Base-by-base conservation (phyloP, 2,329 filamentous ascomycete species). In the Metarhizium anisopliae region DNA sequence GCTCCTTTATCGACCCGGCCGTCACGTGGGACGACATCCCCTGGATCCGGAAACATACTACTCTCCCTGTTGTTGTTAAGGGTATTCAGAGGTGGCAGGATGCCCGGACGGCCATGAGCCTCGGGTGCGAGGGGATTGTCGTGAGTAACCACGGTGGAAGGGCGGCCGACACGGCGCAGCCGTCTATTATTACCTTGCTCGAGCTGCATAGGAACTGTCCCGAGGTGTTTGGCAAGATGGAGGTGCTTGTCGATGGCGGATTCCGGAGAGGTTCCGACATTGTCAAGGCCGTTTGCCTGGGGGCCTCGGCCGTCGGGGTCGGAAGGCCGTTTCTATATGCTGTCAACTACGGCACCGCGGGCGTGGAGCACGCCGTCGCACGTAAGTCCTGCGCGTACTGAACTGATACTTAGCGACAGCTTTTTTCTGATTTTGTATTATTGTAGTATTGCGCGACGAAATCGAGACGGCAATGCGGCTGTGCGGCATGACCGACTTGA, bases 61-160 rank as follows among this genome's bases (percentile, higher is more conserved):
- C 20, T 25, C 20, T 25, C 20, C 20, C 20, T 25, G 20, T 25
- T 74, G 71, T 85, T 60, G 51, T 90, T 30, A 90, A 90, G 68
- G 86, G 86, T 0, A 80, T 90, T n/a, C 85, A 89, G 70, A 81
- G 79, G 14, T 79, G 81, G 0, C 73, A 75, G 45, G 87, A 90
- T 67, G 86, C 86, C 14, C 72, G 76, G 53, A 76, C 73, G 60
- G 83, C 83, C 2, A 75, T 84, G 40, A 76, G 85, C 53, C 64
- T 76, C 13, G 85, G 83, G 0, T 79, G 81, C 3, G 81, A 89
- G 60, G 86, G 82, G 0, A 86, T 90, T 51, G 77, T 90, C 1
- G 73, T 90, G 2, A 82, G 78, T 14, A 90, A 90, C 61, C 87
- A 90, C 65, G 87, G 86, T 1, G 86, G 86, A 0, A 69, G 86